Evolutionary conservation across 2,329 filamentous ascomycete species (phyloP).

Genomic region (Paraconiothyrium sp.): DNA sequence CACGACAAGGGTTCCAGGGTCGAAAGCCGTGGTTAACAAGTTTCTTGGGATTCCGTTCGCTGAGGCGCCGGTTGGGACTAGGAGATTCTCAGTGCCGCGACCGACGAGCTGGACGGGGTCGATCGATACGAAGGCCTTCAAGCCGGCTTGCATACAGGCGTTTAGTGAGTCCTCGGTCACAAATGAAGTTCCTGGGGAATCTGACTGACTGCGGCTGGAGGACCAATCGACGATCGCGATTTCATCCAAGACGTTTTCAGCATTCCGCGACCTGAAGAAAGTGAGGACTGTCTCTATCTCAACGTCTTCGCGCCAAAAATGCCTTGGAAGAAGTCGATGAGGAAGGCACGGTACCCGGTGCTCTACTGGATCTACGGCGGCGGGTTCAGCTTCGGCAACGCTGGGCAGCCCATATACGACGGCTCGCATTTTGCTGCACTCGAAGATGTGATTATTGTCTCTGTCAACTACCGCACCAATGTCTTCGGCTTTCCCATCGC

Average conservation of each 20-base stretch:
- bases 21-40: slow-evolving; percentile 10
- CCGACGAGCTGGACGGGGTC: slow-evolving; percentile 16
- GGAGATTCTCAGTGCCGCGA: slow-evolving; percentile 16
- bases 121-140: slow-evolving; percentile 14
- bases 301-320: slow-evolving; percentile 45
- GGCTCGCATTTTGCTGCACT: slow-evolving; percentile 36
- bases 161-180: slow-evolving; percentile 11
- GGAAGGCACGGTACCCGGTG: slow-evolving; percentile 13
- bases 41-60: slow-evolving; percentile 21
- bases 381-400: slow-evolving; percentile 30
- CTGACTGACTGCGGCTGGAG: not conserved
- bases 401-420: slow-evolving; percentile 27
- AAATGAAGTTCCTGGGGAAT: too few species aligned
- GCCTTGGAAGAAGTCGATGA: not conserved
- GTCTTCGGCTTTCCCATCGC: slow-evolving; percentile 33
- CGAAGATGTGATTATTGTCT: slow-evolving; percentile 36
- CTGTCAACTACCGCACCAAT: slow-evolving; percentile 38
- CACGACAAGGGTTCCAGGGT: slow-evolving; percentile 5
- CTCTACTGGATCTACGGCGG: slow-evolving; percentile 30
- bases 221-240: slow-evolving; percentile 15
- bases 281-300: slow-evolving; percentile 53
- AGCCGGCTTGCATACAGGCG: slow-evolving; percentile 17
- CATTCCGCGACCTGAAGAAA: slow-evolving; percentile 29
- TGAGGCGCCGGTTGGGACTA: slow-evolving; percentile 12
- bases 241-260: slow-evolving; percentile 21